These are phyloP conservation scores for Coniochaeta sp. DNA, from an alignment of 2,329 filamentous ascomycete species.

Conservation along the genomic window DNA sequence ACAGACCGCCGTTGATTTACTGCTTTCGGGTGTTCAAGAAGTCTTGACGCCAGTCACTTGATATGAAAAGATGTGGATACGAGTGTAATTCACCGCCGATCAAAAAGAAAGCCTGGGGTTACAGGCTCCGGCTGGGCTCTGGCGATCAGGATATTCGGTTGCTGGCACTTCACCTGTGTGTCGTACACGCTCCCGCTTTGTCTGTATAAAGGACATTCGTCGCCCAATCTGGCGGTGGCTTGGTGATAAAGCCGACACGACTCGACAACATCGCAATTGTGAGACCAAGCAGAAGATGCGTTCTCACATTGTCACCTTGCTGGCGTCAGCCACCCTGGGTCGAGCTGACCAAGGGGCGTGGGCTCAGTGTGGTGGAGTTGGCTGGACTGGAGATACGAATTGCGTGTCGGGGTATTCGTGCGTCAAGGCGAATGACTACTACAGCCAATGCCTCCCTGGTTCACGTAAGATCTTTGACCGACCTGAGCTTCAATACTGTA, in stretches of 20 bases:
- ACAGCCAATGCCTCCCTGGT: constrained; percentile 8
- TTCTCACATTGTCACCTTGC: background rate
- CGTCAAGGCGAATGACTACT: constrained; percentile 10
- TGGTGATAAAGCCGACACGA: background rate
- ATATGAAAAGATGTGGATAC: constrained; percentile 1
- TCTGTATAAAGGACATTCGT: too few species aligned
- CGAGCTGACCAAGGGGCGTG: background rate
- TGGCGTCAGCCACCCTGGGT: constrained; percentile 1
- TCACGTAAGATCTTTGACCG: background rate
- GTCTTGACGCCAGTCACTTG: background rate
- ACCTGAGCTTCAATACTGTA: background rate
- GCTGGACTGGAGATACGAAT: constrained; percentile 9
- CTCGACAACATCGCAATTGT: background rate
- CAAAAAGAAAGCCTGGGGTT: background rate
- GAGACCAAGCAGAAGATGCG: background rate
- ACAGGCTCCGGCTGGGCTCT: background rate
- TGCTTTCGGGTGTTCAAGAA: background rate
- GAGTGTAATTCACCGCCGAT: background rate
- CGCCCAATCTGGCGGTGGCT: background rate
- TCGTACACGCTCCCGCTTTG: too few species aligned
- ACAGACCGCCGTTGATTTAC: background rate
- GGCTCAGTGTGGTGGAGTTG: constrained; percentile 9
- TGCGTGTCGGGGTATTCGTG: constrained; percentile 12
- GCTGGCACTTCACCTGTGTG: too few species aligned
- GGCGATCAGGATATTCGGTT: background rate